Evolutionary conservation across 2,329 filamentous ascomycete genomes (phyloP), one percentile per base, ranked within the genome.

Genomic region (Nigrograna mackinnonii): DNA sequence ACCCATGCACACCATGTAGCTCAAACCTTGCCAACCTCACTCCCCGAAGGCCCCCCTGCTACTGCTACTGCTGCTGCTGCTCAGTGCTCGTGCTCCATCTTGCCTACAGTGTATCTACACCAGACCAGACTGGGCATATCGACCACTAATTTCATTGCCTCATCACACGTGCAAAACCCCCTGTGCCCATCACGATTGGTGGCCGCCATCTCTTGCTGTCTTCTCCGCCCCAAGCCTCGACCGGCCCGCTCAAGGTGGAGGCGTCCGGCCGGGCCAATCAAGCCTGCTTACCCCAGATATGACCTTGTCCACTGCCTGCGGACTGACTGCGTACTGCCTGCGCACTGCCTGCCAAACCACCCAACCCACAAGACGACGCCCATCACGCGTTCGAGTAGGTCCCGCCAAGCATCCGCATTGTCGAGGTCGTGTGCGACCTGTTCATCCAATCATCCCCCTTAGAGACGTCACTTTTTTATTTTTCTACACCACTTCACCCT

Each of bases 261-360:
- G 34, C 32, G 35, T 35, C 24, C 19, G 26, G 5, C 11, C 6
- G 28, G 37, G 22, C 51, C 47, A 57, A 52, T 56, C 50, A 49
- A 31, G 31, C 40, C 46, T 36, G 39, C 46, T 41, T 57, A 60
- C 56, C 57, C 54, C 58, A 54, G 56, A 58, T 57, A n/a, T 28
- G 24, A 28, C 24, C 24, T 28, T 28, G 24, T n/a, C n/a, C n/a
- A n/a, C n/a, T n/a, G n/a, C n/a, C n/a, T n/a, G n/a, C n/a, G n/a
- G n/a, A n/a, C n/a, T n/a, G n/a, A n/a, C n/a, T n/a, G n/a, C n/a
- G n/a, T n/a, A n/a, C n/a, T n/a, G n/a, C n/a, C 24, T 9, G 24
- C 9, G 24, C 24, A 28, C 24, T 28, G 24, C 9, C 24, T 28
- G 24, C 24, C 24, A 28, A 28, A n/a, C 24, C 24, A 28, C n/a